These are phyloP conservation scores for Nakaseomyces delphensis DNA, from an alignment of 1,139 yeast species.

Conservation along the genomic window DNA sequence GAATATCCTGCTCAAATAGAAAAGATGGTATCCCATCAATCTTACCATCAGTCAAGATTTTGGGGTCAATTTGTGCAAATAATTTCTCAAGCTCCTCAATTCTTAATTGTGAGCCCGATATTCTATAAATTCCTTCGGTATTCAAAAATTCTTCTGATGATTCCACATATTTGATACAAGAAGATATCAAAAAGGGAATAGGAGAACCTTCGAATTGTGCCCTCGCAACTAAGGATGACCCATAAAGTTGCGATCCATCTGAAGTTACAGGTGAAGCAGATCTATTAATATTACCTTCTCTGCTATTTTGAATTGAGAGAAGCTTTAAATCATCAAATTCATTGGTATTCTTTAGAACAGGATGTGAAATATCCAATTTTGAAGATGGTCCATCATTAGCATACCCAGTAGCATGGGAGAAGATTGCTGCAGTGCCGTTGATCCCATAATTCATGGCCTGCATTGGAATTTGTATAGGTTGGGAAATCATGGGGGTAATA, in stretches of 20 bases:
- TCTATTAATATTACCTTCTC: conserved; percentile 10
- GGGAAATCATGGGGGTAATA: conserved; percentile 16
- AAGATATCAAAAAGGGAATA: conserved; percentile 63
- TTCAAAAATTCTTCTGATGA: conserved; percentile 47
- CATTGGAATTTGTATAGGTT: conserved; percentile 13
- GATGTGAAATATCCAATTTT: conserved; percentile 30
- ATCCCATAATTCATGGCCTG: conserved; percentile 21
- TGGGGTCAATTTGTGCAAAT: conserved; percentile 14
- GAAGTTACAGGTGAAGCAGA: conserved; percentile 12
- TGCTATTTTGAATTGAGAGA: conserved; percentile 16
- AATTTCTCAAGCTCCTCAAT: conserved; percentile 31
- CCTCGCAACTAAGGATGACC: conserved; percentile 44
- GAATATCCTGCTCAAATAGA: conserved; percentile 53
- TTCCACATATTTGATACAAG: conserved; percentile 77
- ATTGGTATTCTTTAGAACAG: conserved; percentile 30
- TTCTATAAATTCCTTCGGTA: conserved; percentile 81
- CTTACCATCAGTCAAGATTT: conserved; percentile 6
- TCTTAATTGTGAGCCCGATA: conserved; percentile 75
- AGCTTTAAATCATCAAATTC: conserved; percentile 32
- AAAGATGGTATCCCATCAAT: conserved; percentile 1
- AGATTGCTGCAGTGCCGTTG: conserved; percentile 17
- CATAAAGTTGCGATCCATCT: conserved; percentile 18
- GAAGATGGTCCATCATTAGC: background rate
- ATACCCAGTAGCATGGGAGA: conserved; percentile 1
- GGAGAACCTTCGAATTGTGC: conserved; percentile 50